A percentile compares a stretch with the other conserved stretches of the same genome.
These are phyloP conservation scores for Colletotrichum shisoi DNA, from an alignment of 2,329 filamentous ascomycete genomes.

Conservation along the genomic window DNA sequence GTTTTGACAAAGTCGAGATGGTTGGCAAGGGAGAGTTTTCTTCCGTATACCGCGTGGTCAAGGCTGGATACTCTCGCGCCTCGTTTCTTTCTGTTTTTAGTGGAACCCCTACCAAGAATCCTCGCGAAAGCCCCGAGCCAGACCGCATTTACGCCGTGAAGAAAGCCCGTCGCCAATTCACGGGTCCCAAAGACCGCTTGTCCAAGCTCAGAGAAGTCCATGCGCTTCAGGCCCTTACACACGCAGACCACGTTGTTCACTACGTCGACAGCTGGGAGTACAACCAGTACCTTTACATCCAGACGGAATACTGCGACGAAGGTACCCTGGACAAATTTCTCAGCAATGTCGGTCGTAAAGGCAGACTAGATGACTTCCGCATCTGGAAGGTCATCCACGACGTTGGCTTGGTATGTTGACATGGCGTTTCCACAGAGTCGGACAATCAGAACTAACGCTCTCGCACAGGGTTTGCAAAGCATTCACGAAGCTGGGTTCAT, in stretches of 20 bases:
- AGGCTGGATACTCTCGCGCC: slow-evolving; percentile 44
- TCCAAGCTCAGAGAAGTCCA: slow-evolving; percentile 84
- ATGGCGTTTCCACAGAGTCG: not conserved
- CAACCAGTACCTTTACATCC: slow-evolving; percentile 87
- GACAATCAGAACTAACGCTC: slow-evolving; percentile 42
- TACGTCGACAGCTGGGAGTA: slow-evolving; percentile 90
- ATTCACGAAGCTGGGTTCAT: slow-evolving; percentile 90
- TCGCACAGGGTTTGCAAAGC: slow-evolving; percentile 78
- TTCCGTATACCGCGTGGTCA: slow-evolving; percentile 81
- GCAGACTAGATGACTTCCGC: slow-evolving; percentile 91
- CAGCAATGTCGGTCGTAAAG: slow-evolving; percentile 80
- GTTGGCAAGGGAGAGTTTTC: slow-evolving; percentile 94
- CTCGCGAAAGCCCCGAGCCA: slow-evolving; percentile 62
- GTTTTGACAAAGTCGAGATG: slow-evolving; percentile 82
- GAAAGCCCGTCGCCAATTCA: slow-evolving; percentile 83
- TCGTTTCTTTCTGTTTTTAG: slow-evolving; percentile 49
- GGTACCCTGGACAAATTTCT: slow-evolving; percentile 89
- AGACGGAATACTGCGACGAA: slow-evolving; percentile 96
- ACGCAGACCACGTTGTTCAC: slow-evolving; percentile 84
- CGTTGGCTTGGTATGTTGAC: slow-evolving; percentile 73
- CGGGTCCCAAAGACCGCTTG: slow-evolving; percentile 80
- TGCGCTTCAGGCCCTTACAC: slow-evolving; percentile 77
- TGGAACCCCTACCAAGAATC: slow-evolving; percentile 55
- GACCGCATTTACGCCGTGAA: slow-evolving; percentile 87
- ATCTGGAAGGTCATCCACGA: slow-evolving; percentile 98